Percentiles rank a stretch among this genome's conserved stretches.
phyloP scores from a whole-genome alignment of 1,139 yeast genomes.

The Debaryomyces subglobosus region DNA sequence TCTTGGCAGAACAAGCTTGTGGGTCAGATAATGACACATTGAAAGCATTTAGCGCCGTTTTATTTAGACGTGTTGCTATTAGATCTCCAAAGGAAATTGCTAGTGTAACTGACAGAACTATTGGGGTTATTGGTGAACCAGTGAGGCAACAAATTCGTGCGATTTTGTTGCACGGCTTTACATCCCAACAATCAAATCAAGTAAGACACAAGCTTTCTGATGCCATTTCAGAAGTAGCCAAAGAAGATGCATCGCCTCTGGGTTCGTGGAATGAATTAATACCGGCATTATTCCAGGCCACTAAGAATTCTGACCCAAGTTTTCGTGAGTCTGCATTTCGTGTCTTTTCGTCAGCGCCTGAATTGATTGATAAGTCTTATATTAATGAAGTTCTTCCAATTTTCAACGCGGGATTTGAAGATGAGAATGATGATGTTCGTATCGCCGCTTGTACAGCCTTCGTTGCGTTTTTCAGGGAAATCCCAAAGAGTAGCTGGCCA shows the following conservation, averaged over 20 bases:
- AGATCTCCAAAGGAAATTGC: constrained; percentile 68
- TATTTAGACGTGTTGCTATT: constrained; percentile 84
- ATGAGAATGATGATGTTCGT: constrained; percentile 77
- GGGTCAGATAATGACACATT: constrained; percentile 56
- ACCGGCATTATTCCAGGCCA: constrained; percentile 73
- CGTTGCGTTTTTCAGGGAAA: constrained; percentile 81
- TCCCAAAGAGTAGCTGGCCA: constrained; percentile 81
- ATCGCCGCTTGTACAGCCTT: constrained; percentile 92
- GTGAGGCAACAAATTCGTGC: constrained; percentile 66
- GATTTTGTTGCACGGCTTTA: constrained; percentile 72
- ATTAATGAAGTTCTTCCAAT: constrained; percentile 65
- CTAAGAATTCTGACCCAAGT: constrained; percentile 62
- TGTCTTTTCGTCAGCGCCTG: constrained; percentile 84
- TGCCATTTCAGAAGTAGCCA: constrained; percentile 91
- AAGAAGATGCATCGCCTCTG: constrained; percentile 54
- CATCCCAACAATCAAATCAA: constrained; percentile 59
- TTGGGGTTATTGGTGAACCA: constrained; percentile 66
- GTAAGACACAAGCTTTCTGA: constrained; percentile 93
- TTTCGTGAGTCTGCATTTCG: constrained; percentile 91
- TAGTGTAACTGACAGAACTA: constrained; percentile 72
- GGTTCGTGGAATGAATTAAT: constrained; percentile 77
- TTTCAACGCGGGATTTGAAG: constrained; percentile 80
- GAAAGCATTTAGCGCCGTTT: constrained; percentile 77
- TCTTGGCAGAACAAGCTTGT: constrained; percentile 81
- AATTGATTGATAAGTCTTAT: constrained; percentile 63